Conservation (phyloP, 768 basidiomycete genomes). For the Boletus reticulatus region DNA sequence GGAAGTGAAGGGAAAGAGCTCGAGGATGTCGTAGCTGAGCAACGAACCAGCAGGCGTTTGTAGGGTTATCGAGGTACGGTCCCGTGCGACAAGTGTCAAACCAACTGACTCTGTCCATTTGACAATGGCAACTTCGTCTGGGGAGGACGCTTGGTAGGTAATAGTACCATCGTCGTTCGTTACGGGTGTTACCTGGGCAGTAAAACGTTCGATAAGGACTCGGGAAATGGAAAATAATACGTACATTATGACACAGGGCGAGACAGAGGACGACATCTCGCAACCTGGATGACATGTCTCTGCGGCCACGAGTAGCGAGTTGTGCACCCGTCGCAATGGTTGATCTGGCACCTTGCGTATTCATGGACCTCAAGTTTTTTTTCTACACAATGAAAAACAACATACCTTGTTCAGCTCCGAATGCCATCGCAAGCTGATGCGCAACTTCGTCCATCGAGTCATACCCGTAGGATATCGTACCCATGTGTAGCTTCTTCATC, state of each 20-base stretch:
- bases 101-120: constrained; percentile 96
- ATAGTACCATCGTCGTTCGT: constrained; percentile 91
- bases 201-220: not conserved
- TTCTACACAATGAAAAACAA: not conserved
- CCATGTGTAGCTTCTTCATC: constrained; percentile 98
- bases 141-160: constrained; percentile 98
- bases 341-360: constrained; percentile 43
- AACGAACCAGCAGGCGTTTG: constrained; percentile 64
- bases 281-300: constrained; percentile 94
- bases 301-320: constrained; percentile 79
- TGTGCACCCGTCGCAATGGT: constrained; percentile 73
- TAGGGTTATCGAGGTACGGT: constrained; percentile 87
- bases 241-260: constrained; percentile 93
- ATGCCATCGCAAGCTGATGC: constrained; percentile 85
- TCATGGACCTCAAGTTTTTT: not conserved
- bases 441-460: constrained; percentile 99
- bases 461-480: constrained; percentile 93
- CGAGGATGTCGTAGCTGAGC: constrained; percentile 80
- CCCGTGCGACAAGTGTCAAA: constrained; percentile 82
- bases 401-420: constrained; percentile 65
- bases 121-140: constrained; percentile 98
- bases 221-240: constrained; percentile 21
- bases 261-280: constrained; percentile 91
- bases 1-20: constrained; percentile 97
- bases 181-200: constrained; percentile 90